Evolutionary conservation across 2,329 filamentous ascomycete genomes (phyloP), one percentile per base, ranked within the genome.

Genomic region (Penicillium brevicompactum): DNA sequence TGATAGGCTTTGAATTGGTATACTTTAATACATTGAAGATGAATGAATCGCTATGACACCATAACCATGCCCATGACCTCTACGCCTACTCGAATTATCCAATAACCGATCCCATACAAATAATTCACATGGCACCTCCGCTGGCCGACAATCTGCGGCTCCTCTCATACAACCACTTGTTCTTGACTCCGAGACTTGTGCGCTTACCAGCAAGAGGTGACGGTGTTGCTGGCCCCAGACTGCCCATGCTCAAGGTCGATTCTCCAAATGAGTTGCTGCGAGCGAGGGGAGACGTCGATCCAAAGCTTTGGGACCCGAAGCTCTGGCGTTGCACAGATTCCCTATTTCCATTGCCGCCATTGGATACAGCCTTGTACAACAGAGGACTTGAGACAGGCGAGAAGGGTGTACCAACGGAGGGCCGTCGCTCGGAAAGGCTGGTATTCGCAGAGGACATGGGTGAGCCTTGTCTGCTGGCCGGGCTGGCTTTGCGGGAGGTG

Each of bases 121-220:
- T 40, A 27, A 54, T 49, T 68, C 53, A 74, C 59, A 72, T 63
- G 53, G 70, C 63, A 32, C 72, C 71, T 50, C 72, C 73, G 57
- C 71, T 74, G 11, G 73, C 65, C 34, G 74, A 76, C 22, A 74
- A 60, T 27, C 70, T 67, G 42, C 72, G 67, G 49, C 89, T 88
- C 75, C 87, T 90, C 74, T 97, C 91, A 70, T 96, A 97, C 57
- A 97, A 75, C 93, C 93, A 97, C 77, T 94, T 96, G 77, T 87
- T 96, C 74, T 93, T 97, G 69, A 97, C 70, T 0, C 87, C 86
- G 49, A 95, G 85, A 62, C 85, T 92, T 41, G 87, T 87, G 53
- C 86, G 83, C 76, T 89, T 91, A 37, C 83, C 71, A 49, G 66
- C 81, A 5, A 80, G 76, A 1, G 90, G 89, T 60, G 87, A 92